Base-by-base conservation (phyloP, 371 early-diverging fungal species). In the Blakeslea trispora region DNA sequence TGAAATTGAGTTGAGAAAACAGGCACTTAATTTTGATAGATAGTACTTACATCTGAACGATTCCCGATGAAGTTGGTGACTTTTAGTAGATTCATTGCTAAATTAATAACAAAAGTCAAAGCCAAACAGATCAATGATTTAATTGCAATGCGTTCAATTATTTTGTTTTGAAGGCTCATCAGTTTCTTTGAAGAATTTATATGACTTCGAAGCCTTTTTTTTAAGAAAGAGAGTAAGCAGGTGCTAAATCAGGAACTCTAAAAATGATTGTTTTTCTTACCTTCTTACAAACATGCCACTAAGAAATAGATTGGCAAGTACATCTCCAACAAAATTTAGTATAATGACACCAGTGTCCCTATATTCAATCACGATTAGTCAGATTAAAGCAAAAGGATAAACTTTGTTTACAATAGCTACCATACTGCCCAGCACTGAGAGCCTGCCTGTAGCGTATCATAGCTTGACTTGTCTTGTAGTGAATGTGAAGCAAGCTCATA, bases 251-350 rank as follows among this genome's bases (percentile, higher is more conserved):
- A 5, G 28, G 7, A 7, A 3, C 7, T 28, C 28, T 28, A n/a
- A n/a, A n/a, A n/a, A n/a, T 13, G 14, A 23, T 18, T 46, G 8
- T 13, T 19, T 42, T 52, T 7, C 28, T 28, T 59, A 69, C 75
- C 69, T 61, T 55, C 72, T 53, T 5, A 78, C 69, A 67, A 78
- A 78, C 69, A 75, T 72, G 37, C 79, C 79, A 50, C 79, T 75
- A 3, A 78, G 56, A 50, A 78, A 78, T 17, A 78, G 50, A 49
- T 72, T 78, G 10, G 75, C 73, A 1, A 78, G 54, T n/a, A 63
- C 64, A 34, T 78, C 79, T 14, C 66, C 75, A 11, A 78, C 53
- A 44, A 78, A 75, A 42, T 75, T 75, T 15, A 78, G 43, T 22
- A 75, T 73, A 21, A 78, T 65, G 6, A 78, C 79, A 19, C 75